These are phyloP conservation scores for Dalbergia oliveri DNA, from an alignment of 306 rosid species.

Conservation along the genomic window DNA sequence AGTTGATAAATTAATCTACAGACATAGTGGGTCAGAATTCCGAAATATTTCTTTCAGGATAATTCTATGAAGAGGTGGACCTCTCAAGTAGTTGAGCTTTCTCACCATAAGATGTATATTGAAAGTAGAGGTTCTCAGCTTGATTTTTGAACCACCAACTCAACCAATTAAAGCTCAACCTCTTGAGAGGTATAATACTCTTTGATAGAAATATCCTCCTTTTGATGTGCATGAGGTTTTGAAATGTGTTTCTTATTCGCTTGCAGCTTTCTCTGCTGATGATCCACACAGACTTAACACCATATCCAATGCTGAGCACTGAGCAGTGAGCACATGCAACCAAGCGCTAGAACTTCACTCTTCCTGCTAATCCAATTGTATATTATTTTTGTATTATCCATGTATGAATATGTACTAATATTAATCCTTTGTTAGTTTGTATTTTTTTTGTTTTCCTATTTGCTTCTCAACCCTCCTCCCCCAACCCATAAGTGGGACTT, in stretches of 20 bases:
- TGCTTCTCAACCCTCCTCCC: slow-evolving; percentile 3
- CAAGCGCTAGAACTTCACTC: slow-evolving; percentile 43
- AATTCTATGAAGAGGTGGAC: slow-evolving; percentile 41
- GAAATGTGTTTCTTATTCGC: slow-evolving; percentile 25
- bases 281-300: slow-evolving; percentile 43
- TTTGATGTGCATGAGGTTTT: slow-evolving; percentile 32
- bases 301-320: slow-evolving; percentile 39
- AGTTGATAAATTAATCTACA: not conserved
- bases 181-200: slow-evolving; percentile 37
- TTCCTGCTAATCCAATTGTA: slow-evolving; percentile 51
- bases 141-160: slow-evolving; percentile 32
- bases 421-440: slow-evolving; percentile 46
- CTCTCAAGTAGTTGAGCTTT: slow-evolving; percentile 48
- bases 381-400: slow-evolving; percentile 48
- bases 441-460: not conserved
- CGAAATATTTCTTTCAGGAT: slow-evolving; percentile 27
- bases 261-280: slow-evolving; percentile 51
- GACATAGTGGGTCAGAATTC: not conserved
- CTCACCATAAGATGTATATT: slow-evolving; percentile 39
- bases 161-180: slow-evolving; percentile 46
- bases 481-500: slow-evolving; percentile 35
- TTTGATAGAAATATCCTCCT: slow-evolving; percentile 33
- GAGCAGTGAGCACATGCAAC: slow-evolving; percentile 42
- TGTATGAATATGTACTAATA: slow-evolving; percentile 53
- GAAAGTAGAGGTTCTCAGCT: slow-evolving; percentile 25